A percentile compares a stretch with the other conserved stretches of the same genome.
Evolutionary conservation across 306 rosid genomes (phyloP).

Genomic region (Trifolium pratense): DNA sequence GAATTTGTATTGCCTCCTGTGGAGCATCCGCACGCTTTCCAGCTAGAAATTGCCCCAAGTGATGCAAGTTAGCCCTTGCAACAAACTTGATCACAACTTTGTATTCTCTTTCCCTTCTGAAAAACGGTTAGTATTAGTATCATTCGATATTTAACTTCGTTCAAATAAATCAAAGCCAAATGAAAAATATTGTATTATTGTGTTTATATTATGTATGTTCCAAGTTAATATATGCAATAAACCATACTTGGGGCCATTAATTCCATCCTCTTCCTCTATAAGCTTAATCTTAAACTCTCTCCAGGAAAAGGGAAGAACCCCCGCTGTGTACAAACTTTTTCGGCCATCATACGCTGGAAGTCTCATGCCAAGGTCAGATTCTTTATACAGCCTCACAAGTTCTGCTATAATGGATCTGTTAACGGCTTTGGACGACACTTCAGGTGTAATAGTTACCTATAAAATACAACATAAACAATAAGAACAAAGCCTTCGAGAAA

Average conservation of each 20-base stretch:
- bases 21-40: constrained; percentile 94
- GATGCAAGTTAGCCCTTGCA: constrained; percentile 87
- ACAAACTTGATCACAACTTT: constrained; percentile 85
- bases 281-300: constrained; percentile 87
- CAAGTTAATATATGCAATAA: constrained; percentile 16
- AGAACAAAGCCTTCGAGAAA: constrained; percentile 50
- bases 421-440: constrained; percentile 81
- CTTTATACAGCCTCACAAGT: constrained; percentile 81
- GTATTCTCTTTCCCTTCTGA: constrained; percentile 83
- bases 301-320: constrained; percentile 89
- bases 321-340: constrained; percentile 95
- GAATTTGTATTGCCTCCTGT: constrained; percentile 87
- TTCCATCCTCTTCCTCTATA: constrained; percentile 72
- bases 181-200: not conserved
- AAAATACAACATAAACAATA: constrained; percentile 49
- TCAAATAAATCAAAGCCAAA: constrained; percentile 16
- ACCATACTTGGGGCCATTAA: constrained; percentile 77
- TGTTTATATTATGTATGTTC: not conserved
- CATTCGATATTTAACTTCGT: constrained; percentile 20
- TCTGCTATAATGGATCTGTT: constrained; percentile 94
- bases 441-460: constrained; percentile 89
- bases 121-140: constrained; percentile 22
- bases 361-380: constrained; percentile 88
- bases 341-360: constrained; percentile 99
- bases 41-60: constrained; percentile 89